A percentile compares a stretch with the other conserved stretches of the same genome.
Evolutionary conservation across 352 stramenopile genomes (phyloP).

Genomic region (Elongisporangium anandrum): DNA sequence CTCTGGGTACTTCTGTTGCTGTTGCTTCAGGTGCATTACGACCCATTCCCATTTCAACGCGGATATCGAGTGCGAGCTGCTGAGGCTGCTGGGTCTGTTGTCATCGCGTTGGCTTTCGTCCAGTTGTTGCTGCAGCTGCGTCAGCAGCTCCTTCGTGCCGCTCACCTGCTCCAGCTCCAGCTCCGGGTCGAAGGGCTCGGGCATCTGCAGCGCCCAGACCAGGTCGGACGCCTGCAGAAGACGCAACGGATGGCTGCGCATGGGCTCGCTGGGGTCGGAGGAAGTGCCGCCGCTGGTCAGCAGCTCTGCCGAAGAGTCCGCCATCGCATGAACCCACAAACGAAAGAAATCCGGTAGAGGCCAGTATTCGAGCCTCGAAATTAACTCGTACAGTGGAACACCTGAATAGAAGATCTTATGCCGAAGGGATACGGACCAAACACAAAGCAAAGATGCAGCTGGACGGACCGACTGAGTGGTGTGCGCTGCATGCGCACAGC

Average conservation of each 20-base stretch:
- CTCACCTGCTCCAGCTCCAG: neutral
- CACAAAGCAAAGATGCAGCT: constrained; percentile 31
- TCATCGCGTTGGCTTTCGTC: neutral
- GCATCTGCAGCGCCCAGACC: neutral
- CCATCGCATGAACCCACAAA: neutral
- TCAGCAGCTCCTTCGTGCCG: neutral
- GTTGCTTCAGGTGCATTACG: constrained; percentile 27
- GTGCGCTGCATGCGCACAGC: constrained; percentile 13
- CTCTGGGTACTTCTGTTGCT: constrained; percentile 18
- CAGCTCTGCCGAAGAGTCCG: neutral
- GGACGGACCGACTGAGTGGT: constrained; percentile 36
- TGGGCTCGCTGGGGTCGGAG: neutral
- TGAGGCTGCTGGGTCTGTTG: neutral
- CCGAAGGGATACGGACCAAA: neutral
- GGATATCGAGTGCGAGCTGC: neutral
- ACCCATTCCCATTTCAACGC: constrained; percentile 22
- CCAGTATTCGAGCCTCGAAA: neutral
- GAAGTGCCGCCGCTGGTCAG: neutral
- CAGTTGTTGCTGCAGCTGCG: neutral
- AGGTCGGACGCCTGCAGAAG: neutral
- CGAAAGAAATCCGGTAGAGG: neutral
- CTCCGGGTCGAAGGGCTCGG: neutral
- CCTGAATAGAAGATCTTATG: neutral
- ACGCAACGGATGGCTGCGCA: neutral
- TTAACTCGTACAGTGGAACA: neutral